Percentiles rank a stretch among this genome's conserved stretches.
phyloP scores from a whole-genome alignment of 805 yeast species.

The Metschnikowia kofuensis region DNA sequence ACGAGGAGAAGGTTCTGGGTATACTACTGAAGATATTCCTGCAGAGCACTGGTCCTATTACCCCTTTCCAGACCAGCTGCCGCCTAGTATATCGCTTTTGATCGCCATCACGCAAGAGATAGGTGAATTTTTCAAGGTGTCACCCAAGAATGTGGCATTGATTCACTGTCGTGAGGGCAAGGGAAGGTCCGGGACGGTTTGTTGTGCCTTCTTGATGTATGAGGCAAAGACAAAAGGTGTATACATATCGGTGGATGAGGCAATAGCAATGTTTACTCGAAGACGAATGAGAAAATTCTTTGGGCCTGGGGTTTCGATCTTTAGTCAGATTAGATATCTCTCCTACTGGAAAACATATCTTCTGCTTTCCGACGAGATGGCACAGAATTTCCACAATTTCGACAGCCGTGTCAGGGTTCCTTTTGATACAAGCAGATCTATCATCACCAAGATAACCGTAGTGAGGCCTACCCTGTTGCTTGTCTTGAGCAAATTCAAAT shows the following conservation, averaged over 20 bases:
- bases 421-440: conserved; percentile 6
- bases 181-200: conserved; percentile 82
- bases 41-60: conserved; percentile 18
- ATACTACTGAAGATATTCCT: conserved; percentile 9
- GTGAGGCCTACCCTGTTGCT: conserved; percentile 10
- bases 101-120: conserved; percentile 45
- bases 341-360: conserved; percentile 44
- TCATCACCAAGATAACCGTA: conserved; percentile 13
- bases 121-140: conserved; percentile 33
- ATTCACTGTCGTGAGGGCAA: conserved; percentile 90
- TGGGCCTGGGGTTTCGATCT: conserved; percentile 68
- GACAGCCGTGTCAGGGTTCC: conserved; percentile 4
- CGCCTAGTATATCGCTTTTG: conserved; percentile 62
- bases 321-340: conserved; percentile 66
- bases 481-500: conserved; percentile 8
- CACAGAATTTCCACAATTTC: conserved; percentile 6
- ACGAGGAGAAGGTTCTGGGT: conserved; percentile 52
- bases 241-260: conserved; percentile 35
- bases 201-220: conserved; percentile 67
- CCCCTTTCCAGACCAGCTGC: conserved; percentile 77
- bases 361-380: conserved; percentile 3
- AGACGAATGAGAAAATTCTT: conserved; percentile 55
- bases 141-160: conserved; percentile 51
- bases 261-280: conserved; percentile 50
- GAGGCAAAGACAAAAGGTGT: conserved; percentile 13